These are phyloP conservation scores for Mycena floridula DNA, from an alignment of 768 basidiomycete species.

Conservation along the genomic window DNA sequence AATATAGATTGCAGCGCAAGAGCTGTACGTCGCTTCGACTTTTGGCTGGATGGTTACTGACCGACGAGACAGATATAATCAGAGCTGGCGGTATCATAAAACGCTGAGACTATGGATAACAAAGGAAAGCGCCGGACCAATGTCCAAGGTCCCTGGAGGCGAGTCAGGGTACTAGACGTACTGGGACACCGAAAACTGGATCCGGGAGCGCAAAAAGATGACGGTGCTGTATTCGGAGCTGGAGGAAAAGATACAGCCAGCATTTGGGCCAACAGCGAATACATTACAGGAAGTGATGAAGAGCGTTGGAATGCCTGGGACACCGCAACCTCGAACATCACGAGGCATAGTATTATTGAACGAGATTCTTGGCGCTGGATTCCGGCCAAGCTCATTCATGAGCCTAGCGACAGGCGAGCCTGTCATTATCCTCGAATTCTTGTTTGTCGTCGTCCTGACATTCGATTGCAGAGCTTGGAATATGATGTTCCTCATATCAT, in stretches of 20 bases:
- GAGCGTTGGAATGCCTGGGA: too few species aligned
- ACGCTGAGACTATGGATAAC: slow-evolving; percentile 81
- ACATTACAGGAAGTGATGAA: too few species aligned
- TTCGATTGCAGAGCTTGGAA: slow-evolving; percentile 18
- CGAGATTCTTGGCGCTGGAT: slow-evolving; percentile 72
- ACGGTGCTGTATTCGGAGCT: slow-evolving; percentile 68
- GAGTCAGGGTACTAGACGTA: slow-evolving; percentile 88
- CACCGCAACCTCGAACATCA: too few species aligned
- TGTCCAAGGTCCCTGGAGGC: slow-evolving; percentile 71
- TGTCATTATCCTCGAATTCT: not conserved
- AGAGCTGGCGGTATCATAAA: slow-evolving; percentile 97
- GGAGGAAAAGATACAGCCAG: slow-evolving; percentile 66
- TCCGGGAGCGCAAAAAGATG: slow-evolving; percentile 73
- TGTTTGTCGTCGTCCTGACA: not conserved
- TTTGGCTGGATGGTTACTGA: too few species aligned
- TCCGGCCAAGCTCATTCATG: slow-evolving; percentile 73
- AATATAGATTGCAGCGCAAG: slow-evolving; percentile 91
- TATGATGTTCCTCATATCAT: slow-evolving; percentile 79
- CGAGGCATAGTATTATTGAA: too few species aligned
- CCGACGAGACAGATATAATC: too few species aligned
- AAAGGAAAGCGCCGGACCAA: slow-evolving; percentile 78
- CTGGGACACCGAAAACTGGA: slow-evolving; percentile 82
- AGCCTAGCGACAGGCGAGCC: slow-evolving; percentile 18
- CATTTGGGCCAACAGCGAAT: slow-evolving; percentile 34
- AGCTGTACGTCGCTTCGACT: too few species aligned